Evolutionary conservation across 305 asterid genomes (phyloP), one percentile per base, ranked within the genome.

Genomic region (Plantago coronopus): DNA sequence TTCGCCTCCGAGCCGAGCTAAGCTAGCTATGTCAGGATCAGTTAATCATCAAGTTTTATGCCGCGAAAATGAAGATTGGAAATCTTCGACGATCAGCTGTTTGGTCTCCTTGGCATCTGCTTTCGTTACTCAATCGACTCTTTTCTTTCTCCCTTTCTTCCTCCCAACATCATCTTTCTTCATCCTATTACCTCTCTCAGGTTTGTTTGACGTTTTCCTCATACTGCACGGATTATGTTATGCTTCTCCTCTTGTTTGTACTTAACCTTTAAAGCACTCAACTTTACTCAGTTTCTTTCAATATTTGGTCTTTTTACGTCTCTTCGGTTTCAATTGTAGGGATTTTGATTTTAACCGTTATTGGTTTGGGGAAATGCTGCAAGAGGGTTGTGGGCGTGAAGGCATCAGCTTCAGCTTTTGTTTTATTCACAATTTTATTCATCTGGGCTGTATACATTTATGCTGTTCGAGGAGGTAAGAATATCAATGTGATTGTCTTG

Each of bases 401-500:
- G 69, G 87, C 81, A 42, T 81, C 84, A 48, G 72, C 87, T 54
- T 78, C 80, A 0, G 87, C 83, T 54, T 81, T 74, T 63, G 87
- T 81, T 58, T 64, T 76, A 67, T 72, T 76, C 59, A 72, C 62
- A 77, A 70, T 78, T 71, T 34, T 76, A 13, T 78, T 78, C 66
- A 21, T 72, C 34, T 78, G 87, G 87, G 64, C 70, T 57, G 46
- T 78, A 64, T 71, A 78, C 69, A 16, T 72, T 67, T 64, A 1
- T 59, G 68, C 70, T 48, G 55, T 81, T 71, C 79, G 82, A 48
- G 47, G 18, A 74, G 87, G 87, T 81, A 66, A 54, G 44, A 12
- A 38, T 11, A 2, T 3, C n/a, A n/a, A n/a, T n/a, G n/a, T n/a
- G 44, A 11, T 38, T 38, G 0, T 38, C 15, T 15, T 10, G n/a